These are phyloP conservation scores for Candida coquimbonensis DNA, from an alignment of 805 yeast genomes.

Conservation along the genomic window DNA sequence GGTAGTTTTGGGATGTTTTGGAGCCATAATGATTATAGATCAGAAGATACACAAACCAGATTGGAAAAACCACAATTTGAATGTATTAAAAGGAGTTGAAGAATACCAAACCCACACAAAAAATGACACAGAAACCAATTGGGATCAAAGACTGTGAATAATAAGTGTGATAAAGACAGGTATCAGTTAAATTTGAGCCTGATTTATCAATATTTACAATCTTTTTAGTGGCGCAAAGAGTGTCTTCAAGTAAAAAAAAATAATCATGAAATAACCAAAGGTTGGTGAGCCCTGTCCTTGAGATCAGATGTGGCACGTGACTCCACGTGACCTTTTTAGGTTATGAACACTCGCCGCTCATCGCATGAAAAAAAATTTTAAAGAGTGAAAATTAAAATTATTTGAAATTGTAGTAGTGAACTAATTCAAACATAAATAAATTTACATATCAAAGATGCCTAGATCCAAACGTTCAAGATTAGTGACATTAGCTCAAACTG, in stretches of 20 bases:
- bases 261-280: background rate
- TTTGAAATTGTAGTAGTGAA: no score
- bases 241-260: background rate
- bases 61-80: no score
- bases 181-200: no score
- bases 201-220: no score
- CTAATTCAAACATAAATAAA: background rate
- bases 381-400: background rate
- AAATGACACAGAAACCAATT: no score
- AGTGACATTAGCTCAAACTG: conserved; percentile 92
- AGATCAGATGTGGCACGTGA: no score
- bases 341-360: background rate
- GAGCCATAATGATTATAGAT: conserved; percentile 1
- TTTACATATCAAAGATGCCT: conserved; percentile 54
- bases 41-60: background rate
- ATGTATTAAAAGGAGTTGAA: no score
- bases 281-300: background rate
- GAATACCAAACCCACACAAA: no score
- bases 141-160: no score
- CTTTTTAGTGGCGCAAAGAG: no score
- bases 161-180: no score
- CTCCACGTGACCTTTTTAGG: background rate
- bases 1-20: background rate
- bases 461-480: conserved; percentile 95
- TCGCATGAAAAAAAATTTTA: background rate